Evolutionary conservation across 305 asterid species (phyloP), one percentile per base, ranked within the genome.

Genomic region (Euphrasia arctica): DNA sequence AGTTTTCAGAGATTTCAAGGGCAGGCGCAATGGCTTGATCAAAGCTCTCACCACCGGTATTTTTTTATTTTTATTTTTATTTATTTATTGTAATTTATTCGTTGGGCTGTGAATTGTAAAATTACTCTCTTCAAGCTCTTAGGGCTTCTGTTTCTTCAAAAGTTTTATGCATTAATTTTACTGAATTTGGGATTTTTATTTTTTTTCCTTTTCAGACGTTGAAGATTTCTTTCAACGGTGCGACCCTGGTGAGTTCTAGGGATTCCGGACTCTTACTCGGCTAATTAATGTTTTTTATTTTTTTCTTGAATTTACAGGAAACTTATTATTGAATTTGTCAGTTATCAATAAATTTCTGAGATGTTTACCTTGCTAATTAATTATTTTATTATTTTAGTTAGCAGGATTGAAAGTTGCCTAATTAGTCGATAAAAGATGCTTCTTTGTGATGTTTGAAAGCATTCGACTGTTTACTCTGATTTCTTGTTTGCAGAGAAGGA

Each of bases 41-140:
- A 79, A 75, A 78, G 88, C 88, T 69, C 83, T 82, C 75, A 82
- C 88, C 56, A 43, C 71, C 18, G 88, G 88, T 79, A 65, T 29
- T 34, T 31, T 62, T 58, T 34, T 32, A 3, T 3, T 29, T 34
- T 31, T 62, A 52, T 34, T 32, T 32, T 3, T 2, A 29, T 29
- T 60, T 45, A 13, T 61, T 0, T 32, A 8, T 39, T 55, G 8
- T 55, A 51, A 25, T 54, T 60, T 5, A 0, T 54, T 67, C 58
- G 14, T 67, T 54, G 47, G 13, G 60, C 56, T 29, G 8, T 9
- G 18, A 9, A n/a, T 43, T 42, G 59, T 13, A 56, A 11, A 25
- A 43, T 14, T 42, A 51, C 18, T 45, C 9, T 41, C 63, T 22
- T 61, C 63, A 48, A 64, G 71, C 18, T 62, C 62, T 73, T 73